Conservation (phyloP, 1,284 basidiomycete species). For the Erythrobasidium hasegawianum region DNA sequence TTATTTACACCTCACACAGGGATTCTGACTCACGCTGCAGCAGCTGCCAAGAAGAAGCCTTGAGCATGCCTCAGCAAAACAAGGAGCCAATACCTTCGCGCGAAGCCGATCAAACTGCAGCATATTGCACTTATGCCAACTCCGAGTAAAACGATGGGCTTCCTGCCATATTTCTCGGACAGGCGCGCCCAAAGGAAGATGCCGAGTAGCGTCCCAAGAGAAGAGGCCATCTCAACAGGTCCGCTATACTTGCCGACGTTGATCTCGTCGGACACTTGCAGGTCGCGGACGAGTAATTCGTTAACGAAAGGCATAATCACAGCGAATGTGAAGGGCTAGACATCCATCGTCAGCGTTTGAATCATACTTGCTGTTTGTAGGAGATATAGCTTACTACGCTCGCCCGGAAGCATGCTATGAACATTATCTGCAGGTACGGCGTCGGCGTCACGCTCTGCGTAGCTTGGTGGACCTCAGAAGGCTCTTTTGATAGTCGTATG, state of each 20-base stretch:
- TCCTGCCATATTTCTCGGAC: conserved; percentile 6
- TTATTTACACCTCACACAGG: no score
- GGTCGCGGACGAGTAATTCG: conserved; percentile 6
- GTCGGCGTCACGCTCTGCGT: not conserved
- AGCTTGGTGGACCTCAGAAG: not conserved
- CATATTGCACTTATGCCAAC: not conserved
- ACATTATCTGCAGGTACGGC: not conserved
- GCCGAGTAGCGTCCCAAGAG: not conserved
- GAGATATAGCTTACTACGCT: not conserved
- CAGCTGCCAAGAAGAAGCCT: not conserved
- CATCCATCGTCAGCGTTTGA: not conserved
- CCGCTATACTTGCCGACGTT: conserved; percentile 4
- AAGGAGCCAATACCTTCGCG: not conserved
- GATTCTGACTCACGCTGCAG: conserved; percentile 2
- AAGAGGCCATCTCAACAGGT: not conserved
- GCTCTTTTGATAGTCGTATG: not conserved
- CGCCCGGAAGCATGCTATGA: not conserved
- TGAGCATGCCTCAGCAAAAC: not conserved
- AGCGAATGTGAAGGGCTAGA: conserved; percentile 2
- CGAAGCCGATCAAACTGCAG: conserved; percentile 3
- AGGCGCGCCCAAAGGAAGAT: not conserved
- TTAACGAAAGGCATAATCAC: conserved; percentile 9
- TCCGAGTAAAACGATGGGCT: not conserved
- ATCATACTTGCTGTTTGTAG: not conserved
- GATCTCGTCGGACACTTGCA: conserved; percentile 7